Evolutionary conservation across 345 rosid species (phyloP).

Genomic region (Reutealis trisperma): DNA sequence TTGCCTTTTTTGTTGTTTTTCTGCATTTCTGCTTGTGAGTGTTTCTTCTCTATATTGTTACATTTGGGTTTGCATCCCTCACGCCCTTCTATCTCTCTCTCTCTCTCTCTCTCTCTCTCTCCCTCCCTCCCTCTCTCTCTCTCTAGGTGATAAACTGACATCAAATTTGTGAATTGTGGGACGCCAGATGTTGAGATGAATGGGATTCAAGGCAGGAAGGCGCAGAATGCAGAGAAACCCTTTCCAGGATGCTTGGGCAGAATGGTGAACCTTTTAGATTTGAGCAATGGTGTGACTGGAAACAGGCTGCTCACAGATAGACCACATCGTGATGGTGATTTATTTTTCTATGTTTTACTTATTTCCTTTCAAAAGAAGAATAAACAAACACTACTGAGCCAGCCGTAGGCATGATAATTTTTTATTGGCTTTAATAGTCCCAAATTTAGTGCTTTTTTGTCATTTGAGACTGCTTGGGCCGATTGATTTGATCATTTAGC

Average conservation of each 20-base stretch:
- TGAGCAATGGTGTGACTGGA: constrained; percentile 53
- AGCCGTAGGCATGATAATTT: neutral
- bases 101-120: neutral
- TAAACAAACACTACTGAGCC: neutral
- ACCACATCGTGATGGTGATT: constrained; percentile 63
- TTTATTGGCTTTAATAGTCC: neutral
- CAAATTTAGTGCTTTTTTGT: neutral
- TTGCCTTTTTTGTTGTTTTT: neutral
- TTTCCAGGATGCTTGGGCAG: constrained; percentile 70
- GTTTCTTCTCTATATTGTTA: neutral
- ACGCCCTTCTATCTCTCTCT: too few species aligned
- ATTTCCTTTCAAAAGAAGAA: neutral
- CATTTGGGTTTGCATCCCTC: neutral
- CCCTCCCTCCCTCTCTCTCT: neutral
- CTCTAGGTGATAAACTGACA: neutral
- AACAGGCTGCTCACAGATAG: constrained; percentile 50
- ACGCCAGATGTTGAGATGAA: constrained; percentile 61
- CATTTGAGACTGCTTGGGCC: neutral
- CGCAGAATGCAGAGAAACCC: constrained; percentile 51
- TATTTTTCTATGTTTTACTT: neutral
- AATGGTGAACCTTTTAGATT: constrained; percentile 67
- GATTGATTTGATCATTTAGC: neutral
- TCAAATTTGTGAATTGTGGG: neutral
- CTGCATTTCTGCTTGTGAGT: neutral
- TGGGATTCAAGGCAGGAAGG: constrained; percentile 47